Percentiles rank a stretch among this genome's conserved stretches.
Evolutionary conservation across 768 basidiomycete species (phyloP).

Genomic region (Leccinum olivaceopallidum): DNA sequence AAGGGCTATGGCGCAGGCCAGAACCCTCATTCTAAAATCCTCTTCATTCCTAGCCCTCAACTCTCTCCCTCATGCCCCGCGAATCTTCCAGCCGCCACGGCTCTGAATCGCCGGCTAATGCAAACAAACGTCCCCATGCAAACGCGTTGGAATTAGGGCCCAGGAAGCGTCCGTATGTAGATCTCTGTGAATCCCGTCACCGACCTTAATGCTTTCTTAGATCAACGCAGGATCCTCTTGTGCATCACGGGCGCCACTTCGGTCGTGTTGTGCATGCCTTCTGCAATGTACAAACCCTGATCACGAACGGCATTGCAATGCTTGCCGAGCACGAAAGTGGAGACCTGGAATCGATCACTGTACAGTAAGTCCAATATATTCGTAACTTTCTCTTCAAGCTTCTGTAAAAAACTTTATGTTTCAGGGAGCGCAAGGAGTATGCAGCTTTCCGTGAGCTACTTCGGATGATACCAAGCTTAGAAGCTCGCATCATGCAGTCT

Average conservation of each 20-base stretch:
- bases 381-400: neutral
- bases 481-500: neutral
- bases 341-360: neutral
- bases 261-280: neutral
- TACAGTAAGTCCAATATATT: neutral
- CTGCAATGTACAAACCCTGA: neutral
- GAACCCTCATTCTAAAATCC: too few relatives aligned
- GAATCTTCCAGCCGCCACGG: too few relatives aligned
- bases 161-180: neutral
- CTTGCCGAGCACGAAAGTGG: neutral
- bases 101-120: neutral
- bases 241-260: neutral
- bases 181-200: neutral
- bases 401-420: neutral
- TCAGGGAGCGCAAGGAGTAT: neutral
- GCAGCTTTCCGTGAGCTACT: neutral
- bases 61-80: too few relatives aligned
- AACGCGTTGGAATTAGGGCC: neutral
- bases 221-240: neutral
- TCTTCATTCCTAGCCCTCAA: too few relatives aligned
- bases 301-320: neutral
- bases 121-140: neutral
- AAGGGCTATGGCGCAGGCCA: too few relatives aligned
- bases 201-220: neutral
- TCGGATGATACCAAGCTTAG: neutral